These are phyloP conservation scores for Dendrocalamus latiflorus DNA, from an alignment of 202 grass and related monocot species.

Conservation along the genomic window DNA sequence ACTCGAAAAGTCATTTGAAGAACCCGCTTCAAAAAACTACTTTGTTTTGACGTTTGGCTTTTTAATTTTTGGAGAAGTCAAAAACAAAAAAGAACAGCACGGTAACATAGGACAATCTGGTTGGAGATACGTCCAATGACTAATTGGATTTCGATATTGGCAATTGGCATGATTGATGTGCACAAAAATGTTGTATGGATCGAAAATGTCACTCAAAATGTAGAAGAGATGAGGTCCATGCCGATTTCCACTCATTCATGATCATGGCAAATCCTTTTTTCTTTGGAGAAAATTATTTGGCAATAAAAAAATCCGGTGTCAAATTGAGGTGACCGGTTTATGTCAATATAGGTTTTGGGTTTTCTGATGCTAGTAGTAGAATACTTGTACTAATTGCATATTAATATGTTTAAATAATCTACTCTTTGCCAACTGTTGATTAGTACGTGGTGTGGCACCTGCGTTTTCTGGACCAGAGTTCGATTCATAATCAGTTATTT, in stretches of 20 bases:
- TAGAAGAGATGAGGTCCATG: neutral
- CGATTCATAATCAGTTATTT: neutral
- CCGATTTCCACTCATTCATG: conserved; percentile 1
- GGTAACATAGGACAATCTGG: too few relatives aligned
- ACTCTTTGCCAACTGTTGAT: neutral
- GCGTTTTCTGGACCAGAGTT: neutral
- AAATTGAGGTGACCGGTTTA: neutral
- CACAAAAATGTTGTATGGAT: neutral
- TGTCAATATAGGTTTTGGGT: neutral
- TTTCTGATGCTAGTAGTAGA: neutral
- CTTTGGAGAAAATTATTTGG: neutral
- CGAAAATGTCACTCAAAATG: neutral
- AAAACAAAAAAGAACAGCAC: too few relatives aligned
- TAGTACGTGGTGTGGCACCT: neutral
- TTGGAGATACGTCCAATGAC: neutral
- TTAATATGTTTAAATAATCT: neutral
- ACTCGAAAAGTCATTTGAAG: too few relatives aligned
- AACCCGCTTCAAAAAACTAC: too few relatives aligned
- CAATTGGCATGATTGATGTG: neutral
- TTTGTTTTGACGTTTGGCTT: too few relatives aligned
- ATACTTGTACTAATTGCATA: neutral
- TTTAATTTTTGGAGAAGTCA: too few relatives aligned
- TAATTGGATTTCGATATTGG: neutral
- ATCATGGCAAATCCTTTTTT: neutral
- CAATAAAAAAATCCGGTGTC: neutral